Evolutionary conservation across 768 basidiomycete genomes (phyloP), one percentile per base, ranked within the genome.

Genomic region (Agaricus subrufescens): DNA sequence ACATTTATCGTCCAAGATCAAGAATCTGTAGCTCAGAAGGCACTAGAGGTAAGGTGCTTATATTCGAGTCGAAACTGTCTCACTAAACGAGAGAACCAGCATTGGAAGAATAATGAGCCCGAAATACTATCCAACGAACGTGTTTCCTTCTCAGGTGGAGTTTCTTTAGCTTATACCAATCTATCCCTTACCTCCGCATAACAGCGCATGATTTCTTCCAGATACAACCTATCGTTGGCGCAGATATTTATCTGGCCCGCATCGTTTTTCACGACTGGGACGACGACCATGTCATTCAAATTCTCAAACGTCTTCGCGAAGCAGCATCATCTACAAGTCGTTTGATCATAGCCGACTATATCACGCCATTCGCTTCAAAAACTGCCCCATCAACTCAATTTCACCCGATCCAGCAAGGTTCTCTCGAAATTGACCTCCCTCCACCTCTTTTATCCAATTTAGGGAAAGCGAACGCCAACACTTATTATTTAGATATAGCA

Each of bases 191-290:
- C 44, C 27, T 42, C 42, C 23, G 42, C 19, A 54, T 27, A 50
- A 9, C 19, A 83, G 86, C 78, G 1, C 89, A 91, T 62, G 87
- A 91, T 69, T 91, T 91, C 65, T 91, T 91, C 66, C 78, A 74
- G 3, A 78, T 82, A 0, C 89, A 91, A 63, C 79, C 79, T 2
- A 64, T 74, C 50, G 67, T 62, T 54, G 61, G 79, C 51, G 75
- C 86, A 57, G 79, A 86, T 0, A 82, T 89, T 5, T 92, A 85
- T 64, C 73, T 91, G 34, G 72, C 90, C 30, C 81, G 89, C 25
- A 83, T 85, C 19, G 79, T 90, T 39, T 73, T 88, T 34, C 89
- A 92, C 61, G 89, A 92, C 63, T 91, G 89, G 89, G 84, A 87
- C 1, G 85, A 91, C 59, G 72, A 71, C 1, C 77, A 71, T 60